These are phyloP conservation scores for Cercospora sesami DNA, from an alignment of 2,329 filamentous ascomycete species.

Conservation along the genomic window DNA sequence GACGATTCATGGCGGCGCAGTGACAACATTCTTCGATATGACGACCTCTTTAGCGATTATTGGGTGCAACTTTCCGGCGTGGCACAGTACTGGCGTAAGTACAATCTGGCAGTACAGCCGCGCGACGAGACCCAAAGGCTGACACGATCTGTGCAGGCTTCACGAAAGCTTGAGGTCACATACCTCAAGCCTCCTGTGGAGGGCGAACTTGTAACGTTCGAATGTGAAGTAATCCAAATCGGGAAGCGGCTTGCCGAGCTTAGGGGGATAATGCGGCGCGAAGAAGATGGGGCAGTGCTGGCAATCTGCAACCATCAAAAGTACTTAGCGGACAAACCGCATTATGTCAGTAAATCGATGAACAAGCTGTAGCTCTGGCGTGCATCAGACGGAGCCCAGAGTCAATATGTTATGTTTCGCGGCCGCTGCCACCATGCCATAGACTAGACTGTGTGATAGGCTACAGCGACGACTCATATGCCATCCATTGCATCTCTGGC, in stretches of 20 bases:
- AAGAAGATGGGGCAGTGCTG: slow-evolving; percentile 34
- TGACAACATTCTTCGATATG: slow-evolving; percentile 57
- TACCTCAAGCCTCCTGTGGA: slow-evolving; percentile 45
- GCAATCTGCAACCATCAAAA: slow-evolving; percentile 35
- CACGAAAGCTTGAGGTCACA: slow-evolving; percentile 45
- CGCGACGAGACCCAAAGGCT: too few species aligned
- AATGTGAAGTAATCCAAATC: slow-evolving; percentile 46
- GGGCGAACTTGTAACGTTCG: slow-evolving; percentile 43
- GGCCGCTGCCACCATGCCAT: not conserved
- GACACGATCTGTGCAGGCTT: not conserved
- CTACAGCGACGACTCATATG: slow-evolving; percentile 27
- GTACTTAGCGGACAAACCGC: slow-evolving; percentile 19
- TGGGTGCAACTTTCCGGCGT: slow-evolving; percentile 15
- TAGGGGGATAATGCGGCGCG: slow-evolving; percentile 43
- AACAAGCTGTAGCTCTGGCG: not conserved
- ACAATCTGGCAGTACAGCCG: not conserved
- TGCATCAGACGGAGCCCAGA: not conserved
- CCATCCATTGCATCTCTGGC: slow-evolving; percentile 72
- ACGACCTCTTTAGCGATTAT: slow-evolving; percentile 43
- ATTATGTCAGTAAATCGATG: slow-evolving; percentile 9
- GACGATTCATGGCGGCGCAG: slow-evolving; percentile 44
- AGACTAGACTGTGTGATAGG: not conserved
- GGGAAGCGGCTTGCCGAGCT: slow-evolving; percentile 44
- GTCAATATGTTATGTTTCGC: not conserved
- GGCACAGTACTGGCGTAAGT: slow-evolving; percentile 1